A percentile compares a stretch with the other conserved stretches of the same genome.
phyloP scores from a whole-genome alignment of 495 filamentous ascomycete genomes.

The Astrothelium subdiscretum region DNA sequence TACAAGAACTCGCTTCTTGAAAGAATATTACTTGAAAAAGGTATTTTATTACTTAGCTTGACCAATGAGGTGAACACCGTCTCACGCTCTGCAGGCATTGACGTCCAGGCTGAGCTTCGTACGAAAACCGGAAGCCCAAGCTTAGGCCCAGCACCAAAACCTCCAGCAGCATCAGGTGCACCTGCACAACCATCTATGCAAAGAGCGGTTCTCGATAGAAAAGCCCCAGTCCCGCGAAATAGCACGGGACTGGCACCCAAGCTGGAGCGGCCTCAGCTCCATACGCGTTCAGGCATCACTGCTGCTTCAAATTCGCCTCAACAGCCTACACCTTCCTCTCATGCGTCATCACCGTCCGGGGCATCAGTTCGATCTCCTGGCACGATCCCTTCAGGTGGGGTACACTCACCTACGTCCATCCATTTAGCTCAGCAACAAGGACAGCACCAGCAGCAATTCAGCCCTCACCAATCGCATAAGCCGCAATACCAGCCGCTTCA shows the following conservation, averaged over 20 bases:
- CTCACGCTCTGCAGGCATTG: conserved; percentile 54
- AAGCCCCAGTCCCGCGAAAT: conserved; percentile 51
- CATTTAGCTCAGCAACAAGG: conserved; percentile 38
- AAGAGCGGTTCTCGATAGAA: conserved; percentile 59
- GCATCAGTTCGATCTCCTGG: conserved; percentile 51
- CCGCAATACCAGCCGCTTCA: conserved; percentile 23
- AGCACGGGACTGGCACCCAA: conserved; percentile 52
- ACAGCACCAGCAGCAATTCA: conserved; percentile 28
- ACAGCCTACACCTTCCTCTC: conserved; percentile 73
- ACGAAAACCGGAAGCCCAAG: conserved; percentile 72
- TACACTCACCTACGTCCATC: conserved; percentile 58
- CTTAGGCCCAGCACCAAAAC: conserved; percentile 50
- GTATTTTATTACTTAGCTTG: conserved; percentile 31
- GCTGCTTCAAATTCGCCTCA: background rate
- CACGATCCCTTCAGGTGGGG: conserved; percentile 55
- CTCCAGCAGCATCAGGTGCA: conserved; percentile 48
- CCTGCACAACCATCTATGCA: conserved; percentile 51
- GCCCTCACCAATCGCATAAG: conserved; percentile 11
- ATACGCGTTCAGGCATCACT: background rate
- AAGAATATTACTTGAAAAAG: conserved; percentile 91
- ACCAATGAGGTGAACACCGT: background rate
- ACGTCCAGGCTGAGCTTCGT: conserved; percentile 90
- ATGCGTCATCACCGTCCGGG: conserved; percentile 62
- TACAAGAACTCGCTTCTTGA: conserved; percentile 97
- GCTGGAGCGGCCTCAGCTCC: conserved; percentile 15